phyloP scores from a whole-genome alignment of 345 rosid species.

The Mercurialis annua region DNA sequence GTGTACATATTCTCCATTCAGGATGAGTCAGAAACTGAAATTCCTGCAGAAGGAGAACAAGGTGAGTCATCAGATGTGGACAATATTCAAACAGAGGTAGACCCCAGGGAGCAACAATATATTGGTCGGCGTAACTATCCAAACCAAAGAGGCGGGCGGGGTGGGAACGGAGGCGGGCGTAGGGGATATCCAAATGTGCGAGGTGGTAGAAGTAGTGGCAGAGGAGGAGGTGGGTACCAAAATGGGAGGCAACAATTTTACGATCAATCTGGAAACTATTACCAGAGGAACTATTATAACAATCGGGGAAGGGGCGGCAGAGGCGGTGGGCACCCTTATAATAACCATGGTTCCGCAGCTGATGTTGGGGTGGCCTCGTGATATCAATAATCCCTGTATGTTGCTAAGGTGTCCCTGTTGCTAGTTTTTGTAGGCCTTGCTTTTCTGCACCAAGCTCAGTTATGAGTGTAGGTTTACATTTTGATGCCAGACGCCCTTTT shows the following conservation, averaged over 20 bases:
- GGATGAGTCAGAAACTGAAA: constrained; percentile 49
- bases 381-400: neutral
- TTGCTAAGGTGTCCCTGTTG: neutral
- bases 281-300: constrained; percentile 63
- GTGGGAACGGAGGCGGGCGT: constrained; percentile 57
- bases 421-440: constrained; percentile 10
- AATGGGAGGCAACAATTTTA: constrained; percentile 62
- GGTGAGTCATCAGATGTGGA: constrained; percentile 37
- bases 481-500: constrained; percentile 6
- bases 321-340: constrained; percentile 47
- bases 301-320: constrained; percentile 55
- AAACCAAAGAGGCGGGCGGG: constrained; percentile 68
- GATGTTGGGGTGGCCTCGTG: constrained; percentile 53
- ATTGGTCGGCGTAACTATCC: constrained; percentile 55
- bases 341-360: constrained; percentile 36
- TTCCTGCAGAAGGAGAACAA: constrained; percentile 44
- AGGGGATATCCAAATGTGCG: constrained; percentile 68
- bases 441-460: constrained; percentile 9
- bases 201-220: constrained; percentile 64
- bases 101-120: constrained; percentile 46
- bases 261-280: constrained; percentile 64
- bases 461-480: constrained; percentile 7
- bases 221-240: constrained; percentile 58
- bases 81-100: constrained; percentile 36
- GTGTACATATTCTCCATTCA: constrained; percentile 21